Conservation (phyloP, 495 filamentous ascomycete species). For the Tuber aestivum region DNA sequence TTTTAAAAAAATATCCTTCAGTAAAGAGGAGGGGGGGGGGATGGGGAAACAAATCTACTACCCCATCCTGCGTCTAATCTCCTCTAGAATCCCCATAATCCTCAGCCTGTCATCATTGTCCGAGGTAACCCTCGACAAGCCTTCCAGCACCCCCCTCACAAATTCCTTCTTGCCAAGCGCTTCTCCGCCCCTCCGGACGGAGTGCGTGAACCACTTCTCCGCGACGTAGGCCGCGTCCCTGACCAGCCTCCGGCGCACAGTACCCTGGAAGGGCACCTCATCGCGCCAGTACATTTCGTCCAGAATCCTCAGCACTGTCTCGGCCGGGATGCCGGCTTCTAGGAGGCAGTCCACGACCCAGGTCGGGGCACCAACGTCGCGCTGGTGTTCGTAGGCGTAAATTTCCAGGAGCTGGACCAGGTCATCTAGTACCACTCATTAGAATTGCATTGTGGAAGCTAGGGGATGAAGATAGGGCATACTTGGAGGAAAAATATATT, state of each 20-base stretch:
- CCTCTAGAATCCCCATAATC: conserved; percentile 25
- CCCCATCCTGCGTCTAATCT: conserved; percentile 35
- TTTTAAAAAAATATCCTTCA: background rate
- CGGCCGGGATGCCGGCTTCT: conserved; percentile 65
- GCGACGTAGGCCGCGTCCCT: conserved; percentile 59
- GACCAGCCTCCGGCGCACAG: conserved; percentile 56
- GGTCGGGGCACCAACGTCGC: conserved; percentile 57
- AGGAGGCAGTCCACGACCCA: conserved; percentile 83
- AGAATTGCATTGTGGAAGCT: conserved; percentile 13
- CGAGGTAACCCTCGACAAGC: conserved; percentile 21
- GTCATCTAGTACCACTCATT: conserved; percentile 19
- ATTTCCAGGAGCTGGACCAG: conserved; percentile 68
- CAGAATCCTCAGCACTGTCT: conserved; percentile 67
- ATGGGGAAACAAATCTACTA: conserved; percentile 4
- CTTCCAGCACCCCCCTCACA: conserved; percentile 42
- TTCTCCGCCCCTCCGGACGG: conserved; percentile 51
- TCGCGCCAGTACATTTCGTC: conserved; percentile 79
- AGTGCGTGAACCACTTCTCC: conserved; percentile 58
- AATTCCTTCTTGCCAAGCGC: conserved; percentile 27
- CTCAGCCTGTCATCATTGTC: conserved; percentile 26
- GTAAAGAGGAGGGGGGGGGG: background rate
- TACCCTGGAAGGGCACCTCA: conserved; percentile 72
- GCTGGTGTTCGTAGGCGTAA: conserved; percentile 68
- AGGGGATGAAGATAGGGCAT: conserved; percentile 46
- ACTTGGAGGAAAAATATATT: conserved; percentile 66